These are phyloP conservation scores for Protomyces lactucae-debilis DNA, from an alignment of 1,139 yeast species.

Conservation along the genomic window DNA sequence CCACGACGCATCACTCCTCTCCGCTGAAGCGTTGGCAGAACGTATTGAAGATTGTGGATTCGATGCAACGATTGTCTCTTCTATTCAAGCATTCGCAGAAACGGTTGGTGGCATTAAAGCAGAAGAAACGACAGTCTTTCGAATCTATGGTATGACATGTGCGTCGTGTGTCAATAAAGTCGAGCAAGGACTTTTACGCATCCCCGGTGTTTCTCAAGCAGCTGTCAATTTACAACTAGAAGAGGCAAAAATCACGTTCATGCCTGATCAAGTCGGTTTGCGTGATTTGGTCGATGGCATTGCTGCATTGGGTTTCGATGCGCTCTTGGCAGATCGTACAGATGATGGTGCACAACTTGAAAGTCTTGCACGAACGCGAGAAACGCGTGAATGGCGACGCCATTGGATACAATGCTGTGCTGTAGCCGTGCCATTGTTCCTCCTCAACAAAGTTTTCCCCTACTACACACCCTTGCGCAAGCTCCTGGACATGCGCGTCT, in stretches of 20 bases:
- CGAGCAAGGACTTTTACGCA: conserved; percentile 48
- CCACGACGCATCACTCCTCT: not conserved
- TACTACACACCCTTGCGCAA: conserved; percentile 28
- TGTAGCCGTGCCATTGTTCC: conserved; percentile 61
- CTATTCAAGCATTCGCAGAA: not conserved
- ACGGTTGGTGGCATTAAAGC: not conserved
- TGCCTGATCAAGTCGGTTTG: conserved; percentile 38
- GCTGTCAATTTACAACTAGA: conserved; percentile 71
- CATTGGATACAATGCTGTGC: conserved; percentile 51
- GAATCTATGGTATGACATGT: conserved; percentile 77
- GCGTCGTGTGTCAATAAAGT: conserved; percentile 71
- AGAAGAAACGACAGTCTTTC: conserved; percentile 31
- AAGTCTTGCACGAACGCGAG: conserved; percentile 62
- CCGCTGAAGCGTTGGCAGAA: conserved; percentile 13
- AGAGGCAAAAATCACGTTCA: conserved; percentile 56
- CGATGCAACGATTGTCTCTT: conserved; percentile 13
- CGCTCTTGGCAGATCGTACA: conserved; percentile 44
- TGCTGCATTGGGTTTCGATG: conserved; percentile 50
- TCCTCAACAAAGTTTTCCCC: conserved; percentile 49
- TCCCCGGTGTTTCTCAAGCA: conserved; percentile 50
- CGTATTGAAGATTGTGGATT: conserved; percentile 31
- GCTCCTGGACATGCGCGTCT: conserved; percentile 30
- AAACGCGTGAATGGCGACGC: conserved; percentile 63
- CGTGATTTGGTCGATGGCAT: conserved; percentile 56
- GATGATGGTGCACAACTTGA: conserved; percentile 61